Conservation (phyloP, 2,329 filamentous ascomycete genomes). For the Alternaria viburni region DNA sequence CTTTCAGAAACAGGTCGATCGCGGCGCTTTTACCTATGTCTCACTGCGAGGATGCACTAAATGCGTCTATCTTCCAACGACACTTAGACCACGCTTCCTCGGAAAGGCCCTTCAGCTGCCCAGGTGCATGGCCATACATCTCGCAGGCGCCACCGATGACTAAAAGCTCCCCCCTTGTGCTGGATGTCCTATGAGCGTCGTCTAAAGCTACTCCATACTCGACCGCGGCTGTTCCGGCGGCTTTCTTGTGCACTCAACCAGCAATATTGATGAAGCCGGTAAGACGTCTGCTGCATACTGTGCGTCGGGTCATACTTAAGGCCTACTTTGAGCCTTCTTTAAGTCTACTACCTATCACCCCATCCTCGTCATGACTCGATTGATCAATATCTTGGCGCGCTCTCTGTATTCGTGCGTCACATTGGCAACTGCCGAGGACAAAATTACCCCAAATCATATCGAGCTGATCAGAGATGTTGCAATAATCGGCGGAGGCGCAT, state of each 20-base stretch:
- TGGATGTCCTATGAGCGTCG: not conserved
- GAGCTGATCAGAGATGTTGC: constrained; percentile 33
- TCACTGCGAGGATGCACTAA: not conserved
- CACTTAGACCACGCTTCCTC: not conserved
- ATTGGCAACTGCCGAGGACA: not conserved
- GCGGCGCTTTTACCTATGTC: no score
- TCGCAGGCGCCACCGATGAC: not conserved
- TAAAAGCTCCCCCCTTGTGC: not conserved
- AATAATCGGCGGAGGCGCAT: constrained; percentile 55
- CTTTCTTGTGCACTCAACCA: not conserved
- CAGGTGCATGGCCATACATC: not conserved
- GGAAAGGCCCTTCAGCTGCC: not conserved
- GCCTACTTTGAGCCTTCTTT: not conserved
- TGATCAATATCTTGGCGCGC: not conserved
- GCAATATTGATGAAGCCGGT: not conserved
- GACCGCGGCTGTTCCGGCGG: not conserved
- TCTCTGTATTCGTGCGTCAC: not conserved
- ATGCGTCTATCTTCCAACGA: not conserved
- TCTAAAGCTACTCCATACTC: not conserved
- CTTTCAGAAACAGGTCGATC: not conserved
- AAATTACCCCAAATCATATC: not conserved
- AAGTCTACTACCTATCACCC: not conserved
- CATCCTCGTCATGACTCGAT: not conserved
- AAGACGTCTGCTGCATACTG: not conserved
- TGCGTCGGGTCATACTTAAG: not conserved